Base-by-base conservation (phyloP, 169 alveolate species). In the Plasmodium vinckei region DNA sequence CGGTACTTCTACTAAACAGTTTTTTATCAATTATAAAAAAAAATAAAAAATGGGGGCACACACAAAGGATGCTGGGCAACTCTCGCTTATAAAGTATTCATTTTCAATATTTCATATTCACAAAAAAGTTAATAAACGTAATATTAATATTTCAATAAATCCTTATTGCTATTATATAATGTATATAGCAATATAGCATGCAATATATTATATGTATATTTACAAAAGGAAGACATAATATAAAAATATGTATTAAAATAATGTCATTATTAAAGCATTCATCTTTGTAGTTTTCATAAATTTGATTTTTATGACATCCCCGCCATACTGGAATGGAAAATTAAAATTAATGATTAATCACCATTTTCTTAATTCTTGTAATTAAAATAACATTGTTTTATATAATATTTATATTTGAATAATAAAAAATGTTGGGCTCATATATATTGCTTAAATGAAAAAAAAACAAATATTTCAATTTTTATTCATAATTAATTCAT, bases 241-340 rank as follows among this genome's bases (percentile, higher is more conserved):
- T 57, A 59, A 33, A 73, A 57, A 33, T 39, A 63, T 39, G 46
- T 54, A 70, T 39, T 1, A 51, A 15, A 51, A 15, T 51, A 51
- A 56, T 49, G 17, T 17, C 71, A 59, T 33, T 60, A 46, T 73
- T 57, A 73, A 59, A 17, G 61, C 44, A 63, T 49, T 73, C 87
- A 73, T 73, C 60, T 73, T 59, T 27, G 33, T 57, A 46, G 25
- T 56, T 56, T 54, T 2, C 33, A 53, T 57, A 46, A 53, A 21
- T 54, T 54, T 25, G 7, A 42, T 49, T 39, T 23, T 57, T 15
- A 68, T n/a, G 15, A 63, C 51, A 79, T 65, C 63, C 68, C 70
- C 53, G 70, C 89, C 68, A 79, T 79, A 79, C 15, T 79, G 70
- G 64, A 51, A 79, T 79, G 65, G 19, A 79, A 65, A 65, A 79